Conservation (phyloP, 768 basidiomycete genomes). For the Cystobasidium tubakii region DNA sequence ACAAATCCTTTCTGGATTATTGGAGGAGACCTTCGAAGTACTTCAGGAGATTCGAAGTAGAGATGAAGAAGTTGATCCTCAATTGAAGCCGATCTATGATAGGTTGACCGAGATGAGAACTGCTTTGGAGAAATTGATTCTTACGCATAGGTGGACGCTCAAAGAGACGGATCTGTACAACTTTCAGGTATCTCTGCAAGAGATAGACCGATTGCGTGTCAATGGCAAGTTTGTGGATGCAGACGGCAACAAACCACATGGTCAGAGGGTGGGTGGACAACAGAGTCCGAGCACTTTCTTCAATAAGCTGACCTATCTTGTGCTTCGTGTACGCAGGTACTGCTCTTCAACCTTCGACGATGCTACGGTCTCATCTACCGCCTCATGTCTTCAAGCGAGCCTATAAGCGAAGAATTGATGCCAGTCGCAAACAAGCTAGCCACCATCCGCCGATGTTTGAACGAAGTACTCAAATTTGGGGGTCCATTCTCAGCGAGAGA, state of each 20-base stretch:
- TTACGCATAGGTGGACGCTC: constrained; percentile 95
- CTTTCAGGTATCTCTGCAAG: constrained; percentile 84
- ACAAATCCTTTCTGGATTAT: constrained; percentile 80
- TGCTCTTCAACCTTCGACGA: constrained; percentile 83
- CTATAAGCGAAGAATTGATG: constrained; percentile 96
- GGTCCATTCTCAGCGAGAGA: constrained; percentile 42
- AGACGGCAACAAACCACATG: constrained; percentile 81
- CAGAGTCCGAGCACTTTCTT: not conserved
- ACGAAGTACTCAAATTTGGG: constrained; percentile 44
- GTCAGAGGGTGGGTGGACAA: constrained; percentile 75
- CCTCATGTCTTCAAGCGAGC: constrained; percentile 86
- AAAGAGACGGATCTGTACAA: constrained; percentile 84
- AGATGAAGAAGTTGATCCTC: constrained; percentile 54
- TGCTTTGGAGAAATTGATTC: constrained; percentile 81
- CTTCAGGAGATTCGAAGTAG: constrained; percentile 88
- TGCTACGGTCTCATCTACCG: constrained; percentile 96
- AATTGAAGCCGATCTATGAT: constrained; percentile 58
- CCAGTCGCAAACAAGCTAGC: constrained; percentile 45
- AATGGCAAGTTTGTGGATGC: constrained; percentile 95
- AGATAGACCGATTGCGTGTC: constrained; percentile 93
- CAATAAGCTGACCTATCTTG: not conserved
- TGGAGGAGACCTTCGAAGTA: constrained; percentile 96
- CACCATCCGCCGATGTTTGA: constrained; percentile 44
- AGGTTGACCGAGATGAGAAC: constrained; percentile 75
- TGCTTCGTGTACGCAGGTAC: constrained; percentile 56